phyloP scores from a whole-genome alignment of 192 early-diverging fungal genomes.

The Entophlyctis luteolus region DNA sequence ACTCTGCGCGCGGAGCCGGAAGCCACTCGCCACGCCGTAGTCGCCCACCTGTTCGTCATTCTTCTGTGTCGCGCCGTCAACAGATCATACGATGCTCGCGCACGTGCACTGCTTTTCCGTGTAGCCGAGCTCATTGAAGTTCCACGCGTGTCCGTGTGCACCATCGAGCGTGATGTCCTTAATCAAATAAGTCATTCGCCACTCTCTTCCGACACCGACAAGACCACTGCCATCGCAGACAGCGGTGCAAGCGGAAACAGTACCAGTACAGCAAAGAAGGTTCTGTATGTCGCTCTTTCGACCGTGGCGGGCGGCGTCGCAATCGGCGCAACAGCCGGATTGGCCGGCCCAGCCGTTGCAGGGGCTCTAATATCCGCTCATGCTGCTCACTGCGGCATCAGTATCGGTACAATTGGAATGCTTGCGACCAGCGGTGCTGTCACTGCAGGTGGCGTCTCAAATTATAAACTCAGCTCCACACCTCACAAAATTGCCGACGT shows the following conservation, averaged over 20 bases:
- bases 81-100: slow-evolving; percentile 76
- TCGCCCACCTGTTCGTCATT: slow-evolving; percentile 82
- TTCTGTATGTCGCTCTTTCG: slow-evolving; percentile 78
- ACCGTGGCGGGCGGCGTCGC: slow-evolving; percentile 84
- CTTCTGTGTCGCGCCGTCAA: slow-evolving; percentile 55
- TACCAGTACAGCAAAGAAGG: slow-evolving; percentile 63
- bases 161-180: slow-evolving; percentile 70
- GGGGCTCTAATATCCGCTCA: slow-evolving; percentile 79
- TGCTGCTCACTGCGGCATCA: slow-evolving; percentile 61
- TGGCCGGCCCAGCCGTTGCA: slow-evolving; percentile 86
- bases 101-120: slow-evolving; percentile 66
- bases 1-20: slow-evolving; percentile 15
- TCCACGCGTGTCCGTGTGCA: slow-evolving; percentile 67
- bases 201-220: not conserved
- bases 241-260: slow-evolving; percentile 68
- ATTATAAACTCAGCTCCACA: too few relatives aligned
- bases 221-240: not conserved
- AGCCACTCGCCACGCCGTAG: slow-evolving; percentile 67
- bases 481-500: too few relatives aligned
- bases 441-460: slow-evolving; percentile 73
- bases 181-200: too few relatives aligned
- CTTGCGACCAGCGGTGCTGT: slow-evolving; percentile 88
- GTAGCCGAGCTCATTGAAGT: slow-evolving; percentile 66
- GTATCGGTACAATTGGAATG: slow-evolving; percentile 72
- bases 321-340: slow-evolving; percentile 84